phyloP scores from a whole-genome alignment of 805 yeast species.

The Zygotorulaspora florentina region DNA sequence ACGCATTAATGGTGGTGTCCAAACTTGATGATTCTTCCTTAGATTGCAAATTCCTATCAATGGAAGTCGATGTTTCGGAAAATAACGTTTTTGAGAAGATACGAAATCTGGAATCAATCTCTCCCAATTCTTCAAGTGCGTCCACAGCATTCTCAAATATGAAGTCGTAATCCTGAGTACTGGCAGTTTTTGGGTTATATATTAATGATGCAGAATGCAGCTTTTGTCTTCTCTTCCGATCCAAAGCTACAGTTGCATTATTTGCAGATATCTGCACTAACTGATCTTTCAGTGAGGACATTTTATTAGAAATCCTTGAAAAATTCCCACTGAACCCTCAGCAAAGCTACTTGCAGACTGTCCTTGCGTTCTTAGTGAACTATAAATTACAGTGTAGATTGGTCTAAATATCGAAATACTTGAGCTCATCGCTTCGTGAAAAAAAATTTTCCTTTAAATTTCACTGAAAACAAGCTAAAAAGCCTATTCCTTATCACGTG shows the following conservation, averaged over 20 bases:
- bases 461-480: constrained; percentile 1
- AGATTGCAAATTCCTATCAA: constrained; percentile 81
- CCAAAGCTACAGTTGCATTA: constrained; percentile 70
- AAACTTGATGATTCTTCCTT: constrained; percentile 72
- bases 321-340: not conserved
- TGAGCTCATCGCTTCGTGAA: constrained; percentile 18
- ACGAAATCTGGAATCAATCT: constrained; percentile 69
- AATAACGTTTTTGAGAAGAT: constrained; percentile 70
- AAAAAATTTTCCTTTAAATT: constrained; percentile 4
- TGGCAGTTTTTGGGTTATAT: constrained; percentile 81
- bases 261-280: constrained; percentile 62
- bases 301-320: constrained; percentile 12
- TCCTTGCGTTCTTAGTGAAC: not conserved
- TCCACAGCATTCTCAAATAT: constrained; percentile 68
- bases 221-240: constrained; percentile 80
- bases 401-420: not conserved
- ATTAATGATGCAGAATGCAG: constrained; percentile 85
- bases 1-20: constrained; percentile 69
- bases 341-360: not conserved
- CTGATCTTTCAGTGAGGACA: constrained; percentile 77
- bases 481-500: not conserved
- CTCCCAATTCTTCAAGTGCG: constrained; percentile 68
- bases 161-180: constrained; percentile 88
- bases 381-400: not conserved
- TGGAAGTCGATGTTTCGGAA: constrained; percentile 70